phyloP scores from a whole-genome alignment of 2,329 filamentous ascomycete genomes.

The Penicillium hordei region DNA sequence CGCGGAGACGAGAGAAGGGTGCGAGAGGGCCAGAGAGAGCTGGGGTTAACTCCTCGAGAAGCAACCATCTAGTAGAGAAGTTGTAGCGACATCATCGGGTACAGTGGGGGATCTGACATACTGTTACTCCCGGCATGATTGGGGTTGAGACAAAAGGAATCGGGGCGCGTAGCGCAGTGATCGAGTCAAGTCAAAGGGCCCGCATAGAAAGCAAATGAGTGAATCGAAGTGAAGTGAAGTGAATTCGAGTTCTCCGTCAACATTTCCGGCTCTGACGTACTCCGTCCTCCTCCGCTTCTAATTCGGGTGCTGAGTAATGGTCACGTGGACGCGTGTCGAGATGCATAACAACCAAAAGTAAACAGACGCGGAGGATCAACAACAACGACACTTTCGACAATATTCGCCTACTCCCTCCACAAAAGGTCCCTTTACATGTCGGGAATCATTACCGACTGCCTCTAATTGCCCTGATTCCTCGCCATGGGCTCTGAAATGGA shows the following conservation, averaged over 20 bases:
- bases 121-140: slow-evolving; percentile 34
- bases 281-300: background rate
- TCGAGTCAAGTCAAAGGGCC: slow-evolving; percentile 18
- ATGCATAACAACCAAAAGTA: slow-evolving; percentile 17
- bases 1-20: slow-evolving; percentile 18
- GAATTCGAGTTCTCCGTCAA: slow-evolving; percentile 4
- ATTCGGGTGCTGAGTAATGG: slow-evolving; percentile 9
- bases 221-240: slow-evolving; percentile 9
- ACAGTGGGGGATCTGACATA: slow-evolving; percentile 23
- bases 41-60: slow-evolving; percentile 20
- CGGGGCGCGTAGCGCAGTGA: slow-evolving; percentile 29
- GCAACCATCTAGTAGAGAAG: slow-evolving; percentile 22
- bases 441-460: background rate
- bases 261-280: slow-evolving; percentile 14
- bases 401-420: background rate
- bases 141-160: slow-evolving; percentile 21
- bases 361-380: slow-evolving; percentile 18
- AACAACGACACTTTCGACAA: slow-evolving; percentile 5
- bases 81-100: slow-evolving; percentile 14
- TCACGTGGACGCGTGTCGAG: slow-evolving; percentile 23
- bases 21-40: slow-evolving; percentile 27
- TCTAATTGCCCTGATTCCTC: background rate
- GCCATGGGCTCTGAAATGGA: slow-evolving; percentile 48
- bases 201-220: slow-evolving; percentile 25
- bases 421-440: background rate